A percentile compares a stretch with the other conserved stretches of the same genome.
These are phyloP conservation scores for Quercus mongolica DNA, from an alignment of 306 rosid species.

Conservation along the genomic window DNA sequence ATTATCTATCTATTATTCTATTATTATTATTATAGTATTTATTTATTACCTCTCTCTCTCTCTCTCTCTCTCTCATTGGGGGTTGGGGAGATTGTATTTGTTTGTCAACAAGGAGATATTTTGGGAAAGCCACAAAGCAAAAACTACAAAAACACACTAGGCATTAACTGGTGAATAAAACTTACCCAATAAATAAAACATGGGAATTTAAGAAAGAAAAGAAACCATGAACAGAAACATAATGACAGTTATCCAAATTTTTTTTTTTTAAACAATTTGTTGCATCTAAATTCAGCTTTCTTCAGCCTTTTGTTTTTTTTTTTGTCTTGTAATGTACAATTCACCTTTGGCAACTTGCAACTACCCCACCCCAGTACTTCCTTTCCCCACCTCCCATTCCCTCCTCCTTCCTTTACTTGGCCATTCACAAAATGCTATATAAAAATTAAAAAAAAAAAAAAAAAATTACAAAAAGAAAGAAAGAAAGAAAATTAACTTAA, in stretches of 20 bases:
- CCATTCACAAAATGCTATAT: constrained; percentile 32
- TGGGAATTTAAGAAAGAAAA: background rate
- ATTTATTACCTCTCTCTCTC: background rate
- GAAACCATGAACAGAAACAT: constrained; percentile 6
- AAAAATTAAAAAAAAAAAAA: background rate
- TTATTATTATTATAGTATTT: too few relatives aligned
- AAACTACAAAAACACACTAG: constrained; percentile 8
- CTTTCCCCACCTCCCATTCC: background rate
- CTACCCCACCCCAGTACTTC: constrained; percentile 18
- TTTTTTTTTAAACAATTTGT: constrained; percentile 17
- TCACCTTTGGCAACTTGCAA: constrained; percentile 45
- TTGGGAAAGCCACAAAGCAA: constrained; percentile 13
- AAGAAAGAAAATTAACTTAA: background rate
- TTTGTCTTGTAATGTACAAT: constrained; percentile 50
- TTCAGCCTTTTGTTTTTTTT: constrained; percentile 2
- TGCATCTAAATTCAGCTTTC: constrained; percentile 48
- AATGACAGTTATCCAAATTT: constrained; percentile 25
- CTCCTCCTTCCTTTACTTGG: background rate
- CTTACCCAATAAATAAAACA: too few relatives aligned
- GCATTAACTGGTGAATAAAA: background rate
- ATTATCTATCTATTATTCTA: too few relatives aligned
- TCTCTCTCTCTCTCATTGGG: background rate
- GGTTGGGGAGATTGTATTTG: too few relatives aligned
- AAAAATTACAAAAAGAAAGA: constrained; percentile 7
- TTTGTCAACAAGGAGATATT: constrained; percentile 26